Evolutionary conservation across 257 asterid genomes (phyloP), one percentile per base, ranked within the genome.

Genomic region (Nicotiana tabacum): DNA sequence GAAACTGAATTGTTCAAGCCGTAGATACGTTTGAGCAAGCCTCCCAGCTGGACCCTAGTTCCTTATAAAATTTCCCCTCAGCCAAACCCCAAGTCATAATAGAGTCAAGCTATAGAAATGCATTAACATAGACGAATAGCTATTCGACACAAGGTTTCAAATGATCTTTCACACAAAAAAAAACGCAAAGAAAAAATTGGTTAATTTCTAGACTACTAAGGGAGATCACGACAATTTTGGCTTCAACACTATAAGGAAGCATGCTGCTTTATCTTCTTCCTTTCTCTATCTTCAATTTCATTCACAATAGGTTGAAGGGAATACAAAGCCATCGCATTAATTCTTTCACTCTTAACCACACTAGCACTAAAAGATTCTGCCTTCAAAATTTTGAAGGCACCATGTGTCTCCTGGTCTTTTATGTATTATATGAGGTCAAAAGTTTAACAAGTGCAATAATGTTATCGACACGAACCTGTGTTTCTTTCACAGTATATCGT

Each of bases 401-500:
- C 61, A 15, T 0, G 61, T 55, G 21, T 15, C 7, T 55, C 21
- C 61, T 55, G 21, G 17, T 30, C 35, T 21, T n/a, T 58, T 18
- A 15, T 62, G 17, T 27, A 10, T 62, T 24, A 10, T 62, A 24
- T 24, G 15, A 62, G 35, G 35, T 62, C 68, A 62, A 72, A 46
- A 51, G 3, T 72, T 67, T 21, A 46, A 5, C 37, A 46, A 72
- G 58, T 21, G 35, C 21, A 24, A 43, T 10, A 39, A 1, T 1
- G 6, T 2, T 43, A 70, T 18, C 6, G 56, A 46, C 4, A 77
- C 87, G 51, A 84, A 93, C 98, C 98, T 93, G 98, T 29, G 96
- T 92, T 84, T 94, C 98, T 78, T 94, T 95, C 86, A 95, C 96
- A 0, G 97, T 94, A 86, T 95, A 94, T 90, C 94, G 87, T 80